Conservation (phyloP, 495 filamentous ascomycete genomes). For the Daldinia bambusicola region DNA sequence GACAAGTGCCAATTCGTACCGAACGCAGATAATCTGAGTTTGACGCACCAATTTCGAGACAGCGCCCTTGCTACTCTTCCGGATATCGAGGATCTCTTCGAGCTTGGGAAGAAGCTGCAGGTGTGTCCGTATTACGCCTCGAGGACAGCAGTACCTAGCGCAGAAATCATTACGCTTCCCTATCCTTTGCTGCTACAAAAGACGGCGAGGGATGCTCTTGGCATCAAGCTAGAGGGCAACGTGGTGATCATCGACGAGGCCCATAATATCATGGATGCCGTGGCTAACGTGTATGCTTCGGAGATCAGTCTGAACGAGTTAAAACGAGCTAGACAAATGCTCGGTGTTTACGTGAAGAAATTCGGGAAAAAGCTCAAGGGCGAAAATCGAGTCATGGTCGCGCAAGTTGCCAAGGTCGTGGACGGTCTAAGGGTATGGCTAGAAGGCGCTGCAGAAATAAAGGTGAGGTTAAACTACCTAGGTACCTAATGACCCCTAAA, state of each 20-base stretch:
- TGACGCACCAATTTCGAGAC: slow-evolving; percentile 86
- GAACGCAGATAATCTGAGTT: slow-evolving; percentile 73
- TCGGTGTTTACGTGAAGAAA: slow-evolving; percentile 84
- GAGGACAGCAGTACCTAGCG: slow-evolving; percentile 79
- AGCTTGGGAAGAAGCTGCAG: slow-evolving; percentile 78
- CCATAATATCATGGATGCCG: slow-evolving; percentile 96
- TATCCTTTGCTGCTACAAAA: slow-evolving; percentile 92
- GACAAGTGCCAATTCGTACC: slow-evolving; percentile 82
- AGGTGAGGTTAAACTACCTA: slow-evolving; percentile 46
- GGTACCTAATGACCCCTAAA: not conserved
- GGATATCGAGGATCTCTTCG: slow-evolving; percentile 91
- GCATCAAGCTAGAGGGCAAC: slow-evolving; percentile 85
- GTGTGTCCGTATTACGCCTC: slow-evolving; percentile 98
- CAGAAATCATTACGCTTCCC: slow-evolving; percentile 93
- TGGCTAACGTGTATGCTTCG: slow-evolving; percentile 85
- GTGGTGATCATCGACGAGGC: slow-evolving; percentile 96
- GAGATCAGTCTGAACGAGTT: slow-evolving; percentile 78
- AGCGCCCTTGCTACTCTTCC: slow-evolving; percentile 83
- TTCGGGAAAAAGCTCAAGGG: slow-evolving; percentile 90
- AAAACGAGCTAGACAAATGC: slow-evolving; percentile 72
- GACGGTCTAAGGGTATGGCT: slow-evolving; percentile 78
- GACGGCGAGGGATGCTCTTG: slow-evolving; percentile 87
- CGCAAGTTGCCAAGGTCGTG: slow-evolving; percentile 82
- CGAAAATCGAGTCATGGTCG: slow-evolving; percentile 91
- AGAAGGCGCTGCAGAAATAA: slow-evolving; percentile 55